phyloP scores from a whole-genome alignment of 495 filamentous ascomycete genomes.

The Penicillium paradoxum region DNA sequence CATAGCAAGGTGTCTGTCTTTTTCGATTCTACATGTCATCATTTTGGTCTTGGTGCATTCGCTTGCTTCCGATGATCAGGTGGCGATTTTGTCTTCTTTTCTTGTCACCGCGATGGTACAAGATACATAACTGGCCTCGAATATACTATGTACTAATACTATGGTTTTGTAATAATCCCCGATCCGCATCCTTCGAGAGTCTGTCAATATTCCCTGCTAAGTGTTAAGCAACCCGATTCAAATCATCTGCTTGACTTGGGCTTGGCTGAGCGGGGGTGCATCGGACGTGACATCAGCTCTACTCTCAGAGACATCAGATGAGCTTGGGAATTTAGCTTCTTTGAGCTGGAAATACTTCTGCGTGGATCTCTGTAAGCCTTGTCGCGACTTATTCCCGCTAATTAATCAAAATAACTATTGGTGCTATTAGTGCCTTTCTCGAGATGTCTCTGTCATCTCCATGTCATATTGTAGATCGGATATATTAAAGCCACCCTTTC shows the following conservation, averaged over 20 bases:
- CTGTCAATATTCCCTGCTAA: not conserved
- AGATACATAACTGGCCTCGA: not conserved
- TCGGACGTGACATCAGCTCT: not conserved
- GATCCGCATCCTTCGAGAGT: not conserved
- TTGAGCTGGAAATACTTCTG: no score
- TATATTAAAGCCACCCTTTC: not conserved
- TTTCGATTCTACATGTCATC: not conserved
- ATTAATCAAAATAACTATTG: no score
- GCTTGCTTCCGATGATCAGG: not conserved
- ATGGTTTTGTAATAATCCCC: not conserved
- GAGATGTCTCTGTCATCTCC: no score
- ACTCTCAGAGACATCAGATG: not conserved
- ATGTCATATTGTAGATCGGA: constrained; percentile 1
- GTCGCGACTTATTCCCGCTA: no score
- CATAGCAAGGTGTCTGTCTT: constrained; percentile 9
- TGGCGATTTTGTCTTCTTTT: not conserved
- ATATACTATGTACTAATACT: not conserved
- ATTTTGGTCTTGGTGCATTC: not conserved
- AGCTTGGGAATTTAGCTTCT: not conserved
- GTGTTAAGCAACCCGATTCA: not conserved
- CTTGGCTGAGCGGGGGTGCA: constrained; percentile 2
- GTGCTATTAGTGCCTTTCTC: no score
- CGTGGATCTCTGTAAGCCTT: no score
- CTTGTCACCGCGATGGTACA: not conserved
- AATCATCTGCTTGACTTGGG: not conserved